phyloP scores from a whole-genome alignment of 2,329 filamentous ascomycete genomes.

The Chalaropsis ovoidea region DNA sequence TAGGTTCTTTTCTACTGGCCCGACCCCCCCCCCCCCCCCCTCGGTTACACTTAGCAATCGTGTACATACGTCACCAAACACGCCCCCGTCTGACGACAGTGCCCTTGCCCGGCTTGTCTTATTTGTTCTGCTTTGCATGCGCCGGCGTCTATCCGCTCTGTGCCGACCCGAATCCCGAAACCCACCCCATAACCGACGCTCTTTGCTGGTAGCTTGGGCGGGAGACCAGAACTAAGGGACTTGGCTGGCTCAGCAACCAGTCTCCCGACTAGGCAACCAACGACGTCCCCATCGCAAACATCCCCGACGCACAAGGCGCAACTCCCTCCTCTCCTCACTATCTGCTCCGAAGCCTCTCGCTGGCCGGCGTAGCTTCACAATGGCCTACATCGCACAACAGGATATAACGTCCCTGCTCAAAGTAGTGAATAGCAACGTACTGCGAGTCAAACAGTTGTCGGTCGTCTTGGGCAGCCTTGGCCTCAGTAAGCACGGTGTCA shows the following conservation, averaged over 20 bases:
- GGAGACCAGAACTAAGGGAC: not conserved
- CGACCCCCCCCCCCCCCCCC: not conserved
- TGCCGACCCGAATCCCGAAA: not conserved
- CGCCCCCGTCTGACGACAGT: not conserved
- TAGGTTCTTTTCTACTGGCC: not conserved
- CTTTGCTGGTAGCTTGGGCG: not conserved
- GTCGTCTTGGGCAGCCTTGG: conserved; percentile 65
- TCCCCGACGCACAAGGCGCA: not conserved
- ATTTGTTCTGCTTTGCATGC: not conserved
- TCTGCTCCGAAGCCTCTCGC: too few species aligned
- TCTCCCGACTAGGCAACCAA: not conserved
- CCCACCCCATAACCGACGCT: not conserved
- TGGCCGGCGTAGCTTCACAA: not conserved
- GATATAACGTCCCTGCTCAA: conserved; percentile 41
- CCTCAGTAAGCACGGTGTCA: conserved; percentile 70
- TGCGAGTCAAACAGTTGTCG: conserved; percentile 58
- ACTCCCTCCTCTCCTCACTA: not conserved
- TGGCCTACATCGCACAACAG: conserved; percentile 18
- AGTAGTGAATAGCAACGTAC: conserved; percentile 36
- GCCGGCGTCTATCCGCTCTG: not conserved
- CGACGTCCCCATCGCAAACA: not conserved
- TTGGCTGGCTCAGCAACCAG: not conserved
- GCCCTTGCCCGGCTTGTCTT: not conserved
- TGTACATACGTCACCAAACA: not conserved
- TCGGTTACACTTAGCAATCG: not conserved